A percentile compares a stretch with the other conserved stretches of the same genome.
These are phyloP conservation scores for Chara braunii DNA, from an alignment of 139 green algal species.

Conservation along the genomic window DNA sequence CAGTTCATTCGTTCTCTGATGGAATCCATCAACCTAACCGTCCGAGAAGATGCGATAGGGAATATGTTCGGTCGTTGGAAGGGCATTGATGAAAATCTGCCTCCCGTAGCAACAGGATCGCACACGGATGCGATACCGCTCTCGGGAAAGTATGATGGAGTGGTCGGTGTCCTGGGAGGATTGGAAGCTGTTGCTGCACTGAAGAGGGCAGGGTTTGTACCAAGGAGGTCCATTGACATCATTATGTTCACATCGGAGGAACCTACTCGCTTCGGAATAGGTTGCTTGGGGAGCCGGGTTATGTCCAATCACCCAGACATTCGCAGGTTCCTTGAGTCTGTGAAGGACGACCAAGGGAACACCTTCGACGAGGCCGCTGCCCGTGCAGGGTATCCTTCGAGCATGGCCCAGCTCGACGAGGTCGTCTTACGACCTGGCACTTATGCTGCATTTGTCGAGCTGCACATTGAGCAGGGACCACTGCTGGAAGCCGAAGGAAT, in stretches of 20 bases:
- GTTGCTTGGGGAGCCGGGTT: conserved; percentile 72
- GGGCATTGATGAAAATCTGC: conserved; percentile 44
- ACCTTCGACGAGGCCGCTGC: conserved; percentile 72
- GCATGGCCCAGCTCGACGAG: conserved; percentile 43
- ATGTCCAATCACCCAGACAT: conserved; percentile 56
- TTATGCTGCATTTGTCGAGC: conserved; percentile 78
- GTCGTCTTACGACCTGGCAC: conserved; percentile 15
- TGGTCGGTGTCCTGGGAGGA: conserved; percentile 79
- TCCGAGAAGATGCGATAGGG: conserved; percentile 78
- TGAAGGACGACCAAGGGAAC: conserved; percentile 66
- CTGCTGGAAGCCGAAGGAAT: conserved; percentile 59
- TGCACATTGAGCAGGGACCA: conserved; percentile 95
- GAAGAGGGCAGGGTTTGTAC: conserved; percentile 64
- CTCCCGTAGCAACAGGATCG: conserved; percentile 68
- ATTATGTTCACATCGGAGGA: conserved; percentile 97
- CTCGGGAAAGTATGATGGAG: conserved; percentile 87
- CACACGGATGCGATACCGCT: conserved; percentile 89
- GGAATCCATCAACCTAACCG: conserved; percentile 50
- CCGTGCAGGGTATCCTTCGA: conserved; percentile 39
- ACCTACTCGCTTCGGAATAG: conserved; percentile 83
- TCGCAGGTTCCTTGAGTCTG: conserved; percentile 43
- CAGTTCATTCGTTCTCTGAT: conserved; percentile 58
- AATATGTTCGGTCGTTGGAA: conserved; percentile 80
- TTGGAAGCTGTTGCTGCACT: conserved; percentile 77
- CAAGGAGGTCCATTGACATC: conserved; percentile 65